Conservation (phyloP, 1,284 basidiomycete species). For the Golubevia pallescens region DNA sequence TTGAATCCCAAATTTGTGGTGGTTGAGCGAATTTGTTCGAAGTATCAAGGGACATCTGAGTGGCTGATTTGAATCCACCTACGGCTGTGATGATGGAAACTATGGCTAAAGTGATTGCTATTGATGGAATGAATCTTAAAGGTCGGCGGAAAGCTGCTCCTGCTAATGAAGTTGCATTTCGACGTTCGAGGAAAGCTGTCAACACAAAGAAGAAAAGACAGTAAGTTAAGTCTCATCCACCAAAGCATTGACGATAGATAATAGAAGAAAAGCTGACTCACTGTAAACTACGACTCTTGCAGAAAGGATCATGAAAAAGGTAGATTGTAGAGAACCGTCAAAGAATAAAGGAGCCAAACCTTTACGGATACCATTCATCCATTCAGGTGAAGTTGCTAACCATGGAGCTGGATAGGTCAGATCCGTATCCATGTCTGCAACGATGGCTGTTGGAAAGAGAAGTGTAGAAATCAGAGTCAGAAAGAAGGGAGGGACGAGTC, state of each 20-base stretch:
- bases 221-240: no score
- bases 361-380: constrained; percentile 37
- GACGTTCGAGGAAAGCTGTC: constrained; percentile 28
- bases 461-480: not conserved
- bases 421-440: constrained; percentile 27
- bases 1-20: constrained; percentile 19
- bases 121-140: constrained; percentile 30
- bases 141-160: constrained; percentile 43
- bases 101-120: constrained; percentile 30
- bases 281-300: constrained; percentile 28
- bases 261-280: no score
- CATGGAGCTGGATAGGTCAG: constrained; percentile 27
- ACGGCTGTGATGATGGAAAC: constrained; percentile 23
- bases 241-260: no score
- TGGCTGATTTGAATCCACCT: constrained; percentile 30
- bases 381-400: constrained; percentile 10
- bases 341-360: constrained; percentile 31
- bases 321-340: constrained; percentile 33
- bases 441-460: constrained; percentile 18
- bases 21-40: constrained; percentile 29
- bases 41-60: constrained; percentile 9
- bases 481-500: not conserved
- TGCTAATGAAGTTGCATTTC: constrained; percentile 22
- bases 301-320: constrained; percentile 36
- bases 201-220: not conserved